Base-by-base conservation (phyloP, 805 yeast genomes). In the Saccharomycopsis amapae region DNA sequence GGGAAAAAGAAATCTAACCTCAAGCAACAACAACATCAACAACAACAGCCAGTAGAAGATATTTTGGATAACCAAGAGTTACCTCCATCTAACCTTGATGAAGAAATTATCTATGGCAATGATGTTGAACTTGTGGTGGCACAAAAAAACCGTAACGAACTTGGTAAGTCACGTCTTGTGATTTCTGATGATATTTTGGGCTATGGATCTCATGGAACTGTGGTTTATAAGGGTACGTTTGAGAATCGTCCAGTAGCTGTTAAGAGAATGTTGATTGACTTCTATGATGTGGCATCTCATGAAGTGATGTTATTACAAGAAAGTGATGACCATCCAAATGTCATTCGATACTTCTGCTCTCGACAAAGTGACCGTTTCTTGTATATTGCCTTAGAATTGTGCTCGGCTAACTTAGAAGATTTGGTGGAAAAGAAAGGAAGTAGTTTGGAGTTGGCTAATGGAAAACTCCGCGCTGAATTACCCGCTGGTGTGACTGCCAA, bases 251-350 rank as follows among this genome's bases (percentile, higher is more conserved):
- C 95, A 1, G 98, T 93, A 4, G 98, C 98, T 0, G 94, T 93
- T 5, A 93, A 93, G 61, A 68, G 97, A 56, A 85, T 93, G 95
- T 67, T 93, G 44, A 71, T 89, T 31, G 96, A 89, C 59, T 93
- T 89, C 58, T 90, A 85, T 62, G 97, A 93, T 57, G 78, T 90
- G 47, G 97, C 97, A 1, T 81, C 87, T 6, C 95, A 86, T 55
- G 98, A 90, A 58, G 94, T 93, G 10, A 74, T 81, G 22, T 63
- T 90, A 12, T 65, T 90, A 28, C 95, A 90, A 49, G 97, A 90
- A 60, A 85, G 95, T 65, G 98, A 93, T 56, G 96, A 88, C 60
- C 97, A 90, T 63, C 93, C 96, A 2, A 93, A 93, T 59, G 97
- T 93, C 19, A 78, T 93, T 4, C 67, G 97, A 45, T 93, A 93